Evolutionary conservation across 108 stramenopile genomes (phyloP), one percentile per base, ranked within the genome.

Genomic region (Cyclostephanos tholiformis): DNA sequence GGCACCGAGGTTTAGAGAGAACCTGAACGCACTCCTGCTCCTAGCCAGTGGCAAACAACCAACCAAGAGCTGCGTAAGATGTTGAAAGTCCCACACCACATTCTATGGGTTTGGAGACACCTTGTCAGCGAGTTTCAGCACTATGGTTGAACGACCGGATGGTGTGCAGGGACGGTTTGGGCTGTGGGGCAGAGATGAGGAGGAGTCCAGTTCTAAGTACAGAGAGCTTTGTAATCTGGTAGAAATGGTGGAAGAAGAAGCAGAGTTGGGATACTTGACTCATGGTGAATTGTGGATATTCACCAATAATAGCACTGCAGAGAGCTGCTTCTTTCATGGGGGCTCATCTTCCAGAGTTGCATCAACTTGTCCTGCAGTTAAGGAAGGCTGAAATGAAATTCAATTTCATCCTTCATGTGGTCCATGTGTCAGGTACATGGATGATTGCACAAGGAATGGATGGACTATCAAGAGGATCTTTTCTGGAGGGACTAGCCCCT

Each of bases 371-470:
- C 0, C 16, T 60, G 14, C 11, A 30, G 0, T 16, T 60, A 2
- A 38, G 35, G 6, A 60, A 19, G 6, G 0, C 38, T 0, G 59
- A 60, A 4, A 1, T 60, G 5, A 16, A 60, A 0, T 2, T 0
- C 17, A 2, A 14, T 1, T 32, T 60, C 11, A 9, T 7, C 11
- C 46, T 63, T 29, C 74, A 64, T 44, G 22, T 76, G 1, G 57
- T 83, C 2, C 67, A 68, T 6, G 71, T 78, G 0, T 57, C 77
- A 2, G 82, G 82, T 22, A 83, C 72, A 4, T 41, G 76, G 6
- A 82, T 82, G 82, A 82, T 77, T 29, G 71, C 36, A 16, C 70
- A 76, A 38, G 80, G 74, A 12, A 77, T 71, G 0, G 80, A 82
- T 51, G 75, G 70, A 0, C 30, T 72, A 16, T 67, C 72, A 10